Percentiles rank a stretch among this genome's conserved stretches.
Evolutionary conservation across 2,329 filamentous ascomycete genomes (phyloP).

Genomic region (Trichoderma arundinaceum): DNA sequence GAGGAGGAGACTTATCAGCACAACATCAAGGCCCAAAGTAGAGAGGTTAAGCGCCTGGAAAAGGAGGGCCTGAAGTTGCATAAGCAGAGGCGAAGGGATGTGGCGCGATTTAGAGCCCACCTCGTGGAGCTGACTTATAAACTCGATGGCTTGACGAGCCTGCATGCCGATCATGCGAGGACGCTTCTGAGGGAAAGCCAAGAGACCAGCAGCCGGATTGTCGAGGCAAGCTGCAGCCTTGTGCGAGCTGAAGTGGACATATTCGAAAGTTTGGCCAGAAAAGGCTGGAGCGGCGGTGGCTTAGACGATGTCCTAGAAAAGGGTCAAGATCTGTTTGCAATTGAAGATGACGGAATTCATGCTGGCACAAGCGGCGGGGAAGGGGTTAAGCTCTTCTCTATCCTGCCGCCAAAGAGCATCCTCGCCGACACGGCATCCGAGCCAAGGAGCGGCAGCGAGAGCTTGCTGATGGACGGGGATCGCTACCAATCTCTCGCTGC

Average conservation of each 20-base stretch:
- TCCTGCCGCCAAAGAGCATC: conserved; percentile 68
- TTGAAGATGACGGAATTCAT: conserved; percentile 45
- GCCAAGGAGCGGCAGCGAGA: conserved; percentile 53
- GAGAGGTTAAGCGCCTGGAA: conserved; percentile 67
- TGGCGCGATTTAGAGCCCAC: conserved; percentile 66
- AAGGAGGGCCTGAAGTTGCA: conserved; percentile 69
- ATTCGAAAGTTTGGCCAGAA: conserved; percentile 68
- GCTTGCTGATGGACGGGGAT: conserved; percentile 58
- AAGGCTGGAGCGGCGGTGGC: conserved; percentile 71
- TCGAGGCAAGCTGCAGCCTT: conserved; percentile 68
- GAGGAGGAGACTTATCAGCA: conserved; percentile 66
- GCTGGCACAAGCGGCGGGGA: conserved; percentile 44
- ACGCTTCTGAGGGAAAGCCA: conserved; percentile 67
- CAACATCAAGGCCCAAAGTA: conserved; percentile 59
- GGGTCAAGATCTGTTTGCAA: conserved; percentile 65
- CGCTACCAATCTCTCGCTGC: conserved; percentile 65
- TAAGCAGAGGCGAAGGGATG: conserved; percentile 63
- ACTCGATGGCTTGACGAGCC: conserved; percentile 65
- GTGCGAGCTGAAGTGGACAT: conserved; percentile 73
- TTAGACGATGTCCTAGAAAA: conserved; percentile 69
- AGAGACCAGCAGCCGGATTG: conserved; percentile 65
- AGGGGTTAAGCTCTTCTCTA: conserved; percentile 64
- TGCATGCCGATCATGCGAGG: conserved; percentile 66
- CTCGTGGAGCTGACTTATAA: conserved; percentile 66
- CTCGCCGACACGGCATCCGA: conserved; percentile 58